Base-by-base conservation (phyloP, 2,329 filamentous ascomycete genomes). In the Claviceps africana region DNA sequence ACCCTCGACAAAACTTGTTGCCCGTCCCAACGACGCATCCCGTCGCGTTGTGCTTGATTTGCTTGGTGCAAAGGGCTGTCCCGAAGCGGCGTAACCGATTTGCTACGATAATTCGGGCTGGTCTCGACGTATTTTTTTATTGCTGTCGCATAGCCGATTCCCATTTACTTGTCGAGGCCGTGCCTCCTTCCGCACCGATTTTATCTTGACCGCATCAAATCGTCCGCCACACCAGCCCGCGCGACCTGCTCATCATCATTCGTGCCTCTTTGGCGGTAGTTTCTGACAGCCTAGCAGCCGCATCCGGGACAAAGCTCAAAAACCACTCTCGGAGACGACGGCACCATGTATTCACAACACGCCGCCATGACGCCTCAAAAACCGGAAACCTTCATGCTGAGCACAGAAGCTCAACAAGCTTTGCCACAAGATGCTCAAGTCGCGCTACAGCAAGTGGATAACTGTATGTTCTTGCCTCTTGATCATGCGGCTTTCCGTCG, bases 371-470 rank as follows among this genome's bases (percentile, higher is more conserved):
- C 87, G 64, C 86, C 86, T 57, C 89, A 96, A 74, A 96, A 95
- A 71, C 93, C 93, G 60, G 93, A 98, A 77, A 97, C 93, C 42
- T 98, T 98, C 67, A 91, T 98, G 85, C 79, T 98, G 68, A 95
- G 91, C 68, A 90, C 86, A 64, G 91, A 97, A 73, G 91, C 93
- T 56, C 91, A 97, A 73, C 89, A 96, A 73, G 91, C 88, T 62
- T 79, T 98, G 59, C 93, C 93, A 52, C 88, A 94, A 61, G 93
- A 97, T 76, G 90, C 90, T 62, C 88, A 97, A 74, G 89, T 97
- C 66, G 93, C 93, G 56, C 78, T 98, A 60, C 91, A 97, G 71
- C 93, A 98, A 72, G 93, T 98, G 60, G 93, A 98, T 71, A 97
- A 97, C 71, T 74, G 90, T 95, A 77, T 72, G 89, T 62, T 6